Base-by-base conservation (phyloP, 768 basidiomycete species). In the Amanita jacksonii region DNA sequence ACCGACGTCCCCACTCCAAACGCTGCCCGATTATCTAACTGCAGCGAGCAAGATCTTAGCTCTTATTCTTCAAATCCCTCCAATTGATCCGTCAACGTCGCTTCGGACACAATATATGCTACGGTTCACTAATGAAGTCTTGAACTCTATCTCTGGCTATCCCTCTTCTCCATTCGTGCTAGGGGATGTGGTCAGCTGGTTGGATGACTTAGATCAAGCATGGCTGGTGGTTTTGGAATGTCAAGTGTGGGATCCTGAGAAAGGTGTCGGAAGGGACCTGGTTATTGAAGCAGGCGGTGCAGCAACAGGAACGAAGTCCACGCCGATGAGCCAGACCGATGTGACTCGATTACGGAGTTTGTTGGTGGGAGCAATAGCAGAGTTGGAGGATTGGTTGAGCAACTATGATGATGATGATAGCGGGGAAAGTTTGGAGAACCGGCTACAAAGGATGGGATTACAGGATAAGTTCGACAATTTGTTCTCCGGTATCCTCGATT, bases 141-240 rank as follows among this genome's bases (percentile, higher is more conserved):
- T 88, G 51, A 62, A 59, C 46, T 68, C 75, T 8, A 71, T 85
- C 7, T 62, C 73, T 4, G 81, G 83, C 4, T 89, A 89, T 54
- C 59, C 63, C 2, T 68, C 75, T 0, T 59, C 67, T 12, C 48
- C 61, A 16, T 58, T 63, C 5, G 60, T 65, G 10, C 60, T 89
- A 1, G 68, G 62, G 24, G 63, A 70, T 28, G 66, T 85, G 4
- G 64, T 83, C 19, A 76, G 81, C 48, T 83, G 77, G 65, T 62
- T 88, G 19, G 75, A 78, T 54, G 79, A 85, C 53, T 69, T 89
- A 28, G 86, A 89, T 59, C 70, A 76, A 40, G 82, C 77, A 0
- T 89, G 86, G 86, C 51, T 77, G 10, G 69, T 74, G 13, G 80
- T 83, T 1, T 66, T 89, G 22, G 70, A 70, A 30, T 62, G 64